Evolutionary conservation across 495 filamentous ascomycete species (phyloP).

Genomic region (Opeltia flavorubescens): DNA sequence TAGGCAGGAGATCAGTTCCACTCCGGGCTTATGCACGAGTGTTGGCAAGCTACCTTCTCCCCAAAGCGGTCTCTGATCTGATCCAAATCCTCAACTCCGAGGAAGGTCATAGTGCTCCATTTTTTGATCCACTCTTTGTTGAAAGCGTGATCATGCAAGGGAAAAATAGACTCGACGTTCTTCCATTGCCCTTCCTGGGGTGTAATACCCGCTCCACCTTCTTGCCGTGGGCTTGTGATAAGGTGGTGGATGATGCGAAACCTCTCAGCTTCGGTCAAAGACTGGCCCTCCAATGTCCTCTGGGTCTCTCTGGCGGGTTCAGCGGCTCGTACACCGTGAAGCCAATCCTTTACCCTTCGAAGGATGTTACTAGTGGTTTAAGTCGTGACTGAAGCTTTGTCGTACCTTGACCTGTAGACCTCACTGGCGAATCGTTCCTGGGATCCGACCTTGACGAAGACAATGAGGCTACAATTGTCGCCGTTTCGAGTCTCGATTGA

Average conservation of each 20-base stretch:
- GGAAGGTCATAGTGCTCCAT: conserved; percentile 70
- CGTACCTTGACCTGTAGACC: conserved; percentile 26
- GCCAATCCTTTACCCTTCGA: conserved; percentile 81
- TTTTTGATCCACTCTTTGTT: conserved; percentile 84
- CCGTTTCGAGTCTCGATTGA: conserved; percentile 76
- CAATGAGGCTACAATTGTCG: conserved; percentile 57
- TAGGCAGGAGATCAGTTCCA: conserved; percentile 11
- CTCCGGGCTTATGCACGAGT: neutral
- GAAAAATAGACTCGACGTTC: conserved; percentile 70
- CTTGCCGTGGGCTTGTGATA: conserved; percentile 65
- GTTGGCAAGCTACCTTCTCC: conserved; percentile 47
- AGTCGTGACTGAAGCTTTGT: neutral
- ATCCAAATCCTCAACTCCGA: conserved; percentile 63
- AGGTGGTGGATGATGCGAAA: conserved; percentile 73
- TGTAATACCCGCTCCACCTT: conserved; percentile 84
- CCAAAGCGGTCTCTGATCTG: conserved; percentile 81
- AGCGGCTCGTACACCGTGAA: conserved; percentile 69
- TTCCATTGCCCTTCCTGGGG: conserved; percentile 74
- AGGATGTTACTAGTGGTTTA: neutral
- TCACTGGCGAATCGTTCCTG: conserved; percentile 41
- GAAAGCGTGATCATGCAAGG: conserved; percentile 74
- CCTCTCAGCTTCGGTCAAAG: conserved; percentile 76
- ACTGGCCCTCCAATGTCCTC: conserved; percentile 45
- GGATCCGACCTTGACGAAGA: conserved; percentile 70
- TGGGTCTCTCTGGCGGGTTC: conserved; percentile 66